Conservation (phyloP, 805 yeast species). For the Saturnispora dispora region DNA sequence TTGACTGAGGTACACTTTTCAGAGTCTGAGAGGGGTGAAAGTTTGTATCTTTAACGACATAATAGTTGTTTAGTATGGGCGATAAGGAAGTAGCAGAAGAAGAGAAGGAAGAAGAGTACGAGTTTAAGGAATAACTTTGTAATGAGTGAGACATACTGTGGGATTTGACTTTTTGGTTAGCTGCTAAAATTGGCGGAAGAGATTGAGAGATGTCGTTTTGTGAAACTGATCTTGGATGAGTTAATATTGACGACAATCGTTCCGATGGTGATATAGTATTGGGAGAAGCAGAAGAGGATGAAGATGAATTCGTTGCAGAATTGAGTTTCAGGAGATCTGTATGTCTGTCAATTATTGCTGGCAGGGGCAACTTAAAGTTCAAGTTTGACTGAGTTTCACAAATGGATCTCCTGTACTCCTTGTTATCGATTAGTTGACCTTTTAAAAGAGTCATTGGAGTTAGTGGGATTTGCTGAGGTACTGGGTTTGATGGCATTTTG, state of each 20-base stretch:
- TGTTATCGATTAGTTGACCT: conserved; percentile 5
- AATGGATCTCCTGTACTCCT: conserved; percentile 4
- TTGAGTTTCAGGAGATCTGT: neutral
- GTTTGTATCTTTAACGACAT: neutral
- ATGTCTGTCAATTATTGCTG: conserved; percentile 21
- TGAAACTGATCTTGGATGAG: neutral
- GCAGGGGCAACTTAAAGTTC: conserved; percentile 20
- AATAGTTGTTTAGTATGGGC: neutral
- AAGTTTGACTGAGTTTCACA: conserved; percentile 6
- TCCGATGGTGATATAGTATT: neutral
- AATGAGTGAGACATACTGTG: neutral
- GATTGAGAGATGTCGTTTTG: neutral
- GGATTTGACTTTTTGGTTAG: neutral
- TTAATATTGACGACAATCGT: neutral
- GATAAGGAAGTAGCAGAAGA: neutral
- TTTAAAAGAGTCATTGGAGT: conserved; percentile 2
- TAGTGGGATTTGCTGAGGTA: neutral
- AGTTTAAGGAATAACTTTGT: neutral
- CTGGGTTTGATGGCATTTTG: neutral
- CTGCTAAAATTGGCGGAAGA: neutral
- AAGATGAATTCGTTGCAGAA: neutral
- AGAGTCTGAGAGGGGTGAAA: neutral
- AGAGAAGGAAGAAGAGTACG: neutral
- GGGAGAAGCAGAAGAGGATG: neutral
- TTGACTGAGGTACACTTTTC: neutral